These are phyloP conservation scores for Neofusicoccum ribis DNA, from an alignment of 2,329 filamentous ascomycete species.

Conservation along the genomic window DNA sequence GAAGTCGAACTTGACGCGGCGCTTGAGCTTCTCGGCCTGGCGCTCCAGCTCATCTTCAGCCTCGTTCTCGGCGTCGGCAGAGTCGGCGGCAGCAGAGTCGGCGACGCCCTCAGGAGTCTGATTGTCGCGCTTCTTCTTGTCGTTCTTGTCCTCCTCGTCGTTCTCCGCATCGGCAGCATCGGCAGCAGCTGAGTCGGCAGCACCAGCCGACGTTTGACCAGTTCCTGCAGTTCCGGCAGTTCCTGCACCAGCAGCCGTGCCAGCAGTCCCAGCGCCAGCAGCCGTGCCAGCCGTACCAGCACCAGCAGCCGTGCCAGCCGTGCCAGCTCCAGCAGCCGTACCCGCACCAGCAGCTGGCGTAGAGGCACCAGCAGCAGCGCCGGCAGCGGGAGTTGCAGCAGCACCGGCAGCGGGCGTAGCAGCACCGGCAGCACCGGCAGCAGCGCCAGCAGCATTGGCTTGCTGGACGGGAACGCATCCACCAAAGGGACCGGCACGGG, in stretches of 20 bases:
- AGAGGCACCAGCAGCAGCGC: not conserved
- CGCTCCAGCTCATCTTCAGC: not conserved
- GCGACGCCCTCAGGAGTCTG: not conserved
- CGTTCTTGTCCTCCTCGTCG: not conserved
- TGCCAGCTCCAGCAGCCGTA: slow-evolving; percentile 14
- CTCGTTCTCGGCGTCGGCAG: slow-evolving; percentile 19
- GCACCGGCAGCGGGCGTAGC: not conserved
- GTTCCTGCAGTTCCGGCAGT: slow-evolving; percentile 5
- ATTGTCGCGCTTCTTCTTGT: not conserved
- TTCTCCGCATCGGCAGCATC: slow-evolving; percentile 4
- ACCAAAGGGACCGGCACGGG: slow-evolving; percentile 63
- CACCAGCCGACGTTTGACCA: not conserved
- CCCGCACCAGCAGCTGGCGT: slow-evolving; percentile 6
- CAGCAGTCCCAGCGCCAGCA: slow-evolving; percentile 11
- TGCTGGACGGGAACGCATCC: slow-evolving; percentile 61
- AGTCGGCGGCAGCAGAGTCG: slow-evolving; percentile 14
- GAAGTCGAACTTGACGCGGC: not conserved
- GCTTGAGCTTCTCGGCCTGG: not conserved
- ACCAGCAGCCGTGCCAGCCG: slow-evolving; percentile 18
- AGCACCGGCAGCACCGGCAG: slow-evolving; percentile 16
- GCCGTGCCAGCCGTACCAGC: not conserved
- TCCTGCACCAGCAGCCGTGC: not conserved
- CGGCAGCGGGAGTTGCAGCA: slow-evolving; percentile 6
- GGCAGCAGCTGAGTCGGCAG: slow-evolving; percentile 19
- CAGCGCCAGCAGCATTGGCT: slow-evolving; percentile 25